Percentiles rank a stretch among this genome's conserved stretches.
phyloP scores from a whole-genome alignment of 2,329 filamentous ascomycete species.

The Aspergillus unguis region DNA sequence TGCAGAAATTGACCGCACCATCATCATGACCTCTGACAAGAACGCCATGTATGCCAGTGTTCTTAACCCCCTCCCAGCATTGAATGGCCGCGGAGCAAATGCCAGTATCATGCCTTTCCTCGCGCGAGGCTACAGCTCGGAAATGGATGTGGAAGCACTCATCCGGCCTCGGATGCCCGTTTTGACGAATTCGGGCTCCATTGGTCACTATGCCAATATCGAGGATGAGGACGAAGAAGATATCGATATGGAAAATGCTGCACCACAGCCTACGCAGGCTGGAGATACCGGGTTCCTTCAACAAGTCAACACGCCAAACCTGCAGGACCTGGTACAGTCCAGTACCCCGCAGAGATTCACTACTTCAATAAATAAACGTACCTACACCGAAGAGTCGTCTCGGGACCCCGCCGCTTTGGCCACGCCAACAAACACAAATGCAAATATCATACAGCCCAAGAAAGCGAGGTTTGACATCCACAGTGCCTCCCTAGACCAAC shows the following conservation, averaged over 20 bases:
- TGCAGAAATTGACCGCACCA: conserved; percentile 74
- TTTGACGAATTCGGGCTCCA: conserved; percentile 30
- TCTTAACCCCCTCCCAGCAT: conserved; percentile 68
- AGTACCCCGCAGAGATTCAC: conserved; percentile 12
- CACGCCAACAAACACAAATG: background rate
- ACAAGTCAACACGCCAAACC: conserved; percentile 14
- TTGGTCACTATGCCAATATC: conserved; percentile 23
- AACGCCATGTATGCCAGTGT: conserved; percentile 77
- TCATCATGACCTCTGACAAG: conserved; percentile 66
- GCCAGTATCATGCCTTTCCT: conserved; percentile 79
- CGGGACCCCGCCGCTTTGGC: conserved; percentile 1
- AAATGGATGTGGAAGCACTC: conserved; percentile 68
- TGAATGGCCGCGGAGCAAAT: conserved; percentile 59
- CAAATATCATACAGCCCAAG: conserved; percentile 24
- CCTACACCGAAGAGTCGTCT: conserved; percentile 24
- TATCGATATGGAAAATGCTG: conserved; percentile 10
- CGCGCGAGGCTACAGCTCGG: conserved; percentile 60
- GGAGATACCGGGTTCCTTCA: conserved; percentile 27
- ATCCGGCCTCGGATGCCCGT: conserved; percentile 53
- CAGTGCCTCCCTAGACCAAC: conserved; percentile 8
- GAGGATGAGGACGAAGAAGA: conserved; percentile 33
- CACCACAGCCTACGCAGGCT: conserved; percentile 11
- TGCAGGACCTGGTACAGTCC: conserved; percentile 14
- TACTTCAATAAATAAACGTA: conserved; percentile 26
- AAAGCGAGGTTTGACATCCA: conserved; percentile 30